Conservation (phyloP, 805 yeast species). For the Kodamaea kakaduensis region DNA sequence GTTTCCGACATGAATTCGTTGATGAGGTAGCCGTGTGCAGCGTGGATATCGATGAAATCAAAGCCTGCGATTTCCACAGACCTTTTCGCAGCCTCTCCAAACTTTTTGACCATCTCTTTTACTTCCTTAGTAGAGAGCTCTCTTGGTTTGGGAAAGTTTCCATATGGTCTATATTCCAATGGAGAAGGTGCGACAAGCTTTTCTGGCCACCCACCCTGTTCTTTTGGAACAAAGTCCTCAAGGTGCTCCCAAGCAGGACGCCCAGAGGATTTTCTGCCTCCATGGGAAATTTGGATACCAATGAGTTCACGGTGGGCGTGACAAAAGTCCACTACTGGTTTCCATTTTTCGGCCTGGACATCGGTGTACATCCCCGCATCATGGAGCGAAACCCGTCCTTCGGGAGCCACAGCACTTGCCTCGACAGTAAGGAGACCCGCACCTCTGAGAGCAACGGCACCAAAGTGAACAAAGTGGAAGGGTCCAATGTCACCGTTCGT, state of each 20-base stretch:
- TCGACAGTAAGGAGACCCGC: conserved; percentile 48
- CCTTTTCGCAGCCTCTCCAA: conserved; percentile 44
- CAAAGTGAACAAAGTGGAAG: conserved; percentile 51
- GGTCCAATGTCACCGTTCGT: conserved; percentile 38
- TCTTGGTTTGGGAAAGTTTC: conserved; percentile 30
- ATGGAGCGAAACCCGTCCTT: conserved; percentile 41
- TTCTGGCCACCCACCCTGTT: conserved; percentile 42
- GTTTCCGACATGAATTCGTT: conserved; percentile 35
- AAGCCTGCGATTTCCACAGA: conserved; percentile 38
- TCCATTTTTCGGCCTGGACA: conserved; percentile 41
- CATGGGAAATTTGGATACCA: conserved; percentile 55
- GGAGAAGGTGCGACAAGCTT: conserved; percentile 48
- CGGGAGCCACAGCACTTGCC: conserved; percentile 37
- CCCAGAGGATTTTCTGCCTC: conserved; percentile 46
- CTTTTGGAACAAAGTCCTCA: conserved; percentile 25
- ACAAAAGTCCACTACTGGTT: conserved; percentile 40
- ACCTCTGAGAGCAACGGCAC: conserved; percentile 44
- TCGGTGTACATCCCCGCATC: conserved; percentile 51
- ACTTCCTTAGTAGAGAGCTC: conserved; percentile 43
- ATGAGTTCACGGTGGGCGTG: conserved; percentile 43
- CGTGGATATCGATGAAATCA: conserved; percentile 41
- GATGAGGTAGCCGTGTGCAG: conserved; percentile 39
- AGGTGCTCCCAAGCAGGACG: conserved; percentile 26
- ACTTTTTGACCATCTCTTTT: conserved; percentile 35
- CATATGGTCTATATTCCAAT: conserved; percentile 25